A percentile compares a stretch with the other conserved stretches of the same genome.
Evolutionary conservation across 2,329 filamentous ascomycete genomes (phyloP).

Genomic region (Cylindrodendrum hubeiense): DNA sequence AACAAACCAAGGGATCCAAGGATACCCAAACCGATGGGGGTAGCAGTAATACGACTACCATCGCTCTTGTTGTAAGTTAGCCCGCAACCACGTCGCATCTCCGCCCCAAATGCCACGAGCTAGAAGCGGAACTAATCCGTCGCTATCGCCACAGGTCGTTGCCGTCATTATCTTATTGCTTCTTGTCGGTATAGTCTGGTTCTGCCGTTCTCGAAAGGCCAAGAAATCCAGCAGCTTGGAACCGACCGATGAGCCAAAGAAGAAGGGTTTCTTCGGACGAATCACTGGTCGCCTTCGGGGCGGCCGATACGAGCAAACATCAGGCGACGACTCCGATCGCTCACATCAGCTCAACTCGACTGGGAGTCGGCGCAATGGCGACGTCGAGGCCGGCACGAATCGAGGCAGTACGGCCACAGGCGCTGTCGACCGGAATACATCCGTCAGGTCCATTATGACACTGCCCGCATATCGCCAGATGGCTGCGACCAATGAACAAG

Average conservation of each 20-base stretch:
- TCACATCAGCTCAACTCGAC: constrained; percentile 44
- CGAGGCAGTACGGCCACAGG: constrained; percentile 45
- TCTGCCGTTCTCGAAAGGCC: constrained; percentile 36
- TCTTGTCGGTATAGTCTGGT: constrained; percentile 24
- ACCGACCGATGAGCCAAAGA: constrained; percentile 26
- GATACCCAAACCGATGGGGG: neutral
- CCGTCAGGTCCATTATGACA: constrained; percentile 93
- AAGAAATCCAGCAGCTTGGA: constrained; percentile 17
- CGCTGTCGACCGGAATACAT: constrained; percentile 83
- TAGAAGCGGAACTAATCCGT: neutral
- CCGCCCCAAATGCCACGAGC: neutral
- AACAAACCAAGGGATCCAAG: constrained; percentile 17
- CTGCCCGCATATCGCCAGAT: constrained; percentile 85
- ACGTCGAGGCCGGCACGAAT: constrained; percentile 26
- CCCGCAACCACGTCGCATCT: neutral
- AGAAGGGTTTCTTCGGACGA: constrained; percentile 36
- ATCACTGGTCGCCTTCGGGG: constrained; percentile 30
- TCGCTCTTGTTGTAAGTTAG: constrained; percentile 42
- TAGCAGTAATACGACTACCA: constrained; percentile 29
- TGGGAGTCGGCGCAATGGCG: constrained; percentile 28
- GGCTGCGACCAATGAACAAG: constrained; percentile 80
- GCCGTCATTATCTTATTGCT: constrained; percentile 32
- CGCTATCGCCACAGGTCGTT: constrained; percentile 33
- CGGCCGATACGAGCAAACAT: constrained; percentile 48
- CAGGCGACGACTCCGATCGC: constrained; percentile 45